Conservation (phyloP, 2,329 filamentous ascomycete species). For the Anthostomella pinea region DNA sequence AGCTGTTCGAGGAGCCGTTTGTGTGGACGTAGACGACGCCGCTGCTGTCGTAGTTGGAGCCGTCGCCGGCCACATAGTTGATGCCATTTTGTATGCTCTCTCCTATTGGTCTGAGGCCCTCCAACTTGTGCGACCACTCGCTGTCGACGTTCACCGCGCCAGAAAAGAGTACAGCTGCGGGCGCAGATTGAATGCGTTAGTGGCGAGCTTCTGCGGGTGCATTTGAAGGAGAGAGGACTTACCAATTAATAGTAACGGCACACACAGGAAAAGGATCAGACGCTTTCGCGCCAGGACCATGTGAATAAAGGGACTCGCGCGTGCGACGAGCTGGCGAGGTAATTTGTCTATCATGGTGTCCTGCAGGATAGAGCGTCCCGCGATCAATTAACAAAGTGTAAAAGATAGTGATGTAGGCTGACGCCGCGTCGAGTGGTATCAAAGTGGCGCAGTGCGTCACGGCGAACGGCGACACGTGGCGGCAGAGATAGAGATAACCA, state of each 20-base stretch:
- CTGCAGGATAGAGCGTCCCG: too few species aligned
- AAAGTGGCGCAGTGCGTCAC: too few species aligned
- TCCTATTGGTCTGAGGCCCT: conserved; percentile 17
- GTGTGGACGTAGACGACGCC: conserved; percentile 18
- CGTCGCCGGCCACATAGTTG: conserved; percentile 27
- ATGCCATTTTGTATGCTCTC: conserved; percentile 23
- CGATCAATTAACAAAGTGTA: too few species aligned
- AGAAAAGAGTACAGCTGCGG: conserved; percentile 25
- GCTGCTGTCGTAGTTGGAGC: conserved; percentile 12
- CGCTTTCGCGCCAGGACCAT: conserved; percentile 29
- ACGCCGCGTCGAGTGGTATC: too few species aligned
- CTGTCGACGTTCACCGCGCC: conserved; percentile 25
- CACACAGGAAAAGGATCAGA: conserved; percentile 24
- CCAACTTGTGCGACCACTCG: conserved; percentile 28
- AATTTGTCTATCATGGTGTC: conserved; percentile 27
- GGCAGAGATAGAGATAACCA: too few species aligned
- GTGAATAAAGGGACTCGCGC: conserved; percentile 18
- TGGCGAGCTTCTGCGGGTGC: neutral
- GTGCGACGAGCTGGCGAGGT: conserved; percentile 23
- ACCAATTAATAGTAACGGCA: conserved; percentile 29
- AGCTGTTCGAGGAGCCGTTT: conserved; percentile 13
- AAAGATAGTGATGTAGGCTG: too few species aligned
- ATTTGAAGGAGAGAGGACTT: conserved; percentile 3
- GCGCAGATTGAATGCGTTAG: conserved; percentile 14
- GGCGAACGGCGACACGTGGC: too few species aligned